These are phyloP conservation scores for Cylindrodendrum hubeiense DNA, from an alignment of 2,329 filamentous ascomycete species.

Conservation along the genomic window DNA sequence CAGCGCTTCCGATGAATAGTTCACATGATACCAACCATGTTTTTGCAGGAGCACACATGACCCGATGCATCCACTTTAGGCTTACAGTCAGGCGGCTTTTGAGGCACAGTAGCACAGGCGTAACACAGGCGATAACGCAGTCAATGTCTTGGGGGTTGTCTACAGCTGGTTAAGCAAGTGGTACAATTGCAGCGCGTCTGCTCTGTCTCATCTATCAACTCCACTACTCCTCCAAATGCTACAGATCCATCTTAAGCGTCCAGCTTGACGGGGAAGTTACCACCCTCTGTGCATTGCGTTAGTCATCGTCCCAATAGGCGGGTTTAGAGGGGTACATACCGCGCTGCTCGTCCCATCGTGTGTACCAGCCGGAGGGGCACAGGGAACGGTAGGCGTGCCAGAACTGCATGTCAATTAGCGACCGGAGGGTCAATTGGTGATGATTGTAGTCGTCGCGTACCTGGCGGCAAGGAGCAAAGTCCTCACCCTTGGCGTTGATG, in stretches of 20 bases:
- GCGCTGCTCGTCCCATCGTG: slow-evolving; percentile 97
- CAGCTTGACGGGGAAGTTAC: slow-evolving; percentile 76
- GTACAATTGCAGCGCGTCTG: slow-evolving; percentile 54
- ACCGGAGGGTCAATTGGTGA: background rate
- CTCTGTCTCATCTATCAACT: slow-evolving; percentile 46
- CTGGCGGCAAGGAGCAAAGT: slow-evolving; percentile 97
- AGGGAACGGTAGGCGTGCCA: slow-evolving; percentile 96
- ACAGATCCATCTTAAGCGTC: slow-evolving; percentile 63
- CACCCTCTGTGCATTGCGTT: slow-evolving; percentile 65
- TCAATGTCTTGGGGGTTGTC: slow-evolving; percentile 42
- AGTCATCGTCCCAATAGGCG: slow-evolving; percentile 41
- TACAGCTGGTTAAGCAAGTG: slow-evolving; percentile 49
- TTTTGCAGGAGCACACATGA: slow-evolving; percentile 7
- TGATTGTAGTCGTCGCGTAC: slow-evolving; percentile 60
- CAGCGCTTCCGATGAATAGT: slow-evolving; percentile 35
- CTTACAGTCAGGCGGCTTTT: slow-evolving; percentile 27
- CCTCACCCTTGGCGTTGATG: slow-evolving; percentile 97
- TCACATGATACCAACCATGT: slow-evolving; percentile 37
- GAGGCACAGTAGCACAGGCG: slow-evolving; percentile 28
- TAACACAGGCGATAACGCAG: slow-evolving; percentile 30
- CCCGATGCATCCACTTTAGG: slow-evolving; percentile 15
- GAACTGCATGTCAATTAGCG: slow-evolving; percentile 72
- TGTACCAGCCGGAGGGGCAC: slow-evolving; percentile 94
- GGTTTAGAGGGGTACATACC: slow-evolving; percentile 67
- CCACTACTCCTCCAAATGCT: slow-evolving; percentile 39